A percentile compares a stretch with the other conserved stretches of the same genome.
These are phyloP conservation scores for Coniosporium tulheliwenetii DNA, from an alignment of 2,329 filamentous ascomycete species.

Conservation along the genomic window DNA sequence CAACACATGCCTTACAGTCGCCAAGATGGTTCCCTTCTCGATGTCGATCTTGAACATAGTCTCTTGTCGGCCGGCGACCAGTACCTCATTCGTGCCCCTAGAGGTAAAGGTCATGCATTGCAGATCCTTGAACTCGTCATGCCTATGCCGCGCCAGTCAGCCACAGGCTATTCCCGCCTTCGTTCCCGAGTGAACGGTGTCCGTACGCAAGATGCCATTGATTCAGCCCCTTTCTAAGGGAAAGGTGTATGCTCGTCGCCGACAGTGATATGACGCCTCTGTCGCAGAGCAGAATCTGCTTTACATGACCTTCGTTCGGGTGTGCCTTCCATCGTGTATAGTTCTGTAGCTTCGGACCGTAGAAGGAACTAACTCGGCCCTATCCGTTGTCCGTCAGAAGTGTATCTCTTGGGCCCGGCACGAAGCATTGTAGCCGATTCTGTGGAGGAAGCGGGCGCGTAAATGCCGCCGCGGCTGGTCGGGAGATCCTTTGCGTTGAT, in stretches of 20 bases:
- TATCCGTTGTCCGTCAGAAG: constrained; percentile 20
- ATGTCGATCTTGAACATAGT: constrained; percentile 66
- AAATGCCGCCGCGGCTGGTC: too few species aligned
- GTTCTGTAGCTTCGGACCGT: constrained; percentile 65
- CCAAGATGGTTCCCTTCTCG: constrained; percentile 32
- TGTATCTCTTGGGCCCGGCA: too few species aligned
- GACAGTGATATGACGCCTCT: constrained; percentile 80
- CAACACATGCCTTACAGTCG: constrained; percentile 18
- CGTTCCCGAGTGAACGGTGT: constrained; percentile 3
- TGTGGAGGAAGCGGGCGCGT: too few species aligned
- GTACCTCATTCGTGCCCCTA: constrained; percentile 64
- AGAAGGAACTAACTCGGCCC: constrained; percentile 83
- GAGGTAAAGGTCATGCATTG: constrained; percentile 93
- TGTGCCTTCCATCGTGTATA: constrained; percentile 88
- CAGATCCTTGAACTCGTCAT: constrained; percentile 68
- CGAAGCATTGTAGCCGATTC: too few species aligned
- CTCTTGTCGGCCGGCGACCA: constrained; percentile 76
- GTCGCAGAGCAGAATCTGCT: constrained; percentile 82
- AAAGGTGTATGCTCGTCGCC: constrained; percentile 71
- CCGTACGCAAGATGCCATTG: constrained; percentile 74
- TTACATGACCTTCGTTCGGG: constrained; percentile 59
- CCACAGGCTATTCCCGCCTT: constrained; percentile 1
- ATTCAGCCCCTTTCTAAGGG: constrained; percentile 63
- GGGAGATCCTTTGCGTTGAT: too few species aligned
- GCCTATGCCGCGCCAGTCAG: constrained; percentile 25